Percentiles rank a stretch among this genome's conserved stretches.
Conservation (phyloP, 208 protist genomes). For the Leishmania tarentolae region DNA sequence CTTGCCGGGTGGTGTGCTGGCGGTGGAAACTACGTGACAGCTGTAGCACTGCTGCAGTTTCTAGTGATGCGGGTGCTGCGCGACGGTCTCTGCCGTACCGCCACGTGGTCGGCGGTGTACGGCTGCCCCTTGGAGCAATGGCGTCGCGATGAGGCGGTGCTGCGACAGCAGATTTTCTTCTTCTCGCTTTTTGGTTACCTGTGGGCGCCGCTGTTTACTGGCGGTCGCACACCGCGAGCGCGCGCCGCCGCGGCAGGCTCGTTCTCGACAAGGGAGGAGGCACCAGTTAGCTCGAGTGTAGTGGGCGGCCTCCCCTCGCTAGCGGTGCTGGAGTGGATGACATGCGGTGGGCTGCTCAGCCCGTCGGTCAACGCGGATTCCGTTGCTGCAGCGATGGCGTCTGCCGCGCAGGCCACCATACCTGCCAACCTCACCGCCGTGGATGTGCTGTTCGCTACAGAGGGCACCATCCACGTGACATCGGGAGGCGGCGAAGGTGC, state of each 20-base stretch:
- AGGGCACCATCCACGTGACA: slow-evolving; percentile 23
- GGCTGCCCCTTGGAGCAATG: slow-evolving; percentile 39
- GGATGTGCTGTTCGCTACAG: slow-evolving; percentile 32
- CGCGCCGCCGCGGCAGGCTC: neutral
- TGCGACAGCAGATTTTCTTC: slow-evolving; percentile 86
- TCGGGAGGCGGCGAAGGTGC: slow-evolving; percentile 9
- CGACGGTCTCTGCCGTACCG: slow-evolving; percentile 64
- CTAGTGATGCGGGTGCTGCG: slow-evolving; percentile 71
- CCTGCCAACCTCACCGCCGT: slow-evolving; percentile 24
- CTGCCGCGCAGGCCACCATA: slow-evolving; percentile 16
- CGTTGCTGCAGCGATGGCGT: slow-evolving; percentile 14
- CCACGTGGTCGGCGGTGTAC: slow-evolving; percentile 80
- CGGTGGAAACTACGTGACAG: slow-evolving; percentile 79
- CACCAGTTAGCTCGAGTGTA: slow-evolving; percentile 14
- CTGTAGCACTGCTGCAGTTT: slow-evolving; percentile 76
- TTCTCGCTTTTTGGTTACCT: slow-evolving; percentile 74
- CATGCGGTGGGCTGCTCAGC: slow-evolving; percentile 32
- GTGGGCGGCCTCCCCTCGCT: slow-evolving; percentile 54
- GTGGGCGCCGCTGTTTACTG: slow-evolving; percentile 83
- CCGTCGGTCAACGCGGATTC: slow-evolving; percentile 13
- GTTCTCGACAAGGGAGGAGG: slow-evolving; percentile 6
- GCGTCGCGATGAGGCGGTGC: slow-evolving; percentile 50
- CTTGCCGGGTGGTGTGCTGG: slow-evolving; percentile 58
- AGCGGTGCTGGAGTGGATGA: slow-evolving; percentile 77
- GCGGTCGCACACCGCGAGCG: slow-evolving; percentile 24